Conservation (phyloP, 2,329 filamentous ascomycete species). For the Aspergillus sclerotialis region DNA sequence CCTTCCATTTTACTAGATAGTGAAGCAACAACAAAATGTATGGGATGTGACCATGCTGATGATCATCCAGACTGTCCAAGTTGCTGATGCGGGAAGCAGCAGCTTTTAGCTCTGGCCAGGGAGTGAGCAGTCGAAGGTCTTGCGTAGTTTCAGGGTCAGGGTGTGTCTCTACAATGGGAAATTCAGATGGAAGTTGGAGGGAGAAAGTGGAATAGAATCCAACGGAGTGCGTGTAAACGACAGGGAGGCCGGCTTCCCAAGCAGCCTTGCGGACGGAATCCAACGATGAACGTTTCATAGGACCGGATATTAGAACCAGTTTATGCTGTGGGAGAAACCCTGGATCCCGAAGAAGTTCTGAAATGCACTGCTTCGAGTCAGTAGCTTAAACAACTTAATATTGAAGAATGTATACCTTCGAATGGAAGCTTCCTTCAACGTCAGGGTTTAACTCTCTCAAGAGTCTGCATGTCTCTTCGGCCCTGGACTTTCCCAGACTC, state of each 20-base stretch:
- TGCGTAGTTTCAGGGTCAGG: conserved; percentile 78
- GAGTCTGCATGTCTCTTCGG: conserved; percentile 68
- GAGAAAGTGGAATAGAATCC: conserved; percentile 90
- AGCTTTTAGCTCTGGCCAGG: conserved; percentile 73
- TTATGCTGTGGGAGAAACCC: conserved; percentile 45
- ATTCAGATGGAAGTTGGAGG: conserved; percentile 68
- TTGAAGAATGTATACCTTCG: conserved; percentile 42
- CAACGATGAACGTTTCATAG: conserved; percentile 49
- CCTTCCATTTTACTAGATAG: conserved; percentile 76
- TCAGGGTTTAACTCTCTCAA: conserved; percentile 89
- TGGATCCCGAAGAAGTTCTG: conserved; percentile 29
- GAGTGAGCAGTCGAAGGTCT: conserved; percentile 74
- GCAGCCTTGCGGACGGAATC: conserved; percentile 45
- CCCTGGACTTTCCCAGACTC: conserved; percentile 68
- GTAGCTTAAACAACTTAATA: too few species aligned
- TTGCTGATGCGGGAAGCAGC: conserved; percentile 60
- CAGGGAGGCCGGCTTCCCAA: conserved; percentile 56
- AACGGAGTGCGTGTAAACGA: conserved; percentile 77
- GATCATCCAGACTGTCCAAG: conserved; percentile 63
- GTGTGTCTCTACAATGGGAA: conserved; percentile 92
- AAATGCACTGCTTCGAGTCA: conserved; percentile 29
- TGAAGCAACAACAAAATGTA: conserved; percentile 77
- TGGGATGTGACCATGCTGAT: conserved; percentile 87
- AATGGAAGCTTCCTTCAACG: conserved; percentile 66
- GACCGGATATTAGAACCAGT: conserved; percentile 55